Conservation (phyloP, 2,329 filamentous ascomycete genomes). For the Botrytis galanthina region DNA sequence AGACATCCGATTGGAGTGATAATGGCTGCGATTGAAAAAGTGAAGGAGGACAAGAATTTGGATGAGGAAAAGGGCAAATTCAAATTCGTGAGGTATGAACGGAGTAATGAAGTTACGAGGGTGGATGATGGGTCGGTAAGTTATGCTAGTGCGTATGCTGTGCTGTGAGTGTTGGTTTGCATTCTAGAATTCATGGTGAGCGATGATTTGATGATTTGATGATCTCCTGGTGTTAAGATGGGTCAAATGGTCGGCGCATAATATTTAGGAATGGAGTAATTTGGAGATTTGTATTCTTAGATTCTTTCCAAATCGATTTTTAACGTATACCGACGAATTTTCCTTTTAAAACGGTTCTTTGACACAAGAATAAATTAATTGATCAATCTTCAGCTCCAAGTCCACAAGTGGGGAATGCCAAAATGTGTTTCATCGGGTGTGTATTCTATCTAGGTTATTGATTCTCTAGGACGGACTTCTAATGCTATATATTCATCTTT, state of each 20-base stretch:
- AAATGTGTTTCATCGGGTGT: background rate
- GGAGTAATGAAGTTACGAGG: conserved; percentile 71
- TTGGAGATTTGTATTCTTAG: background rate
- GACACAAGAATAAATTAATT: background rate
- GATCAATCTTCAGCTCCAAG: background rate
- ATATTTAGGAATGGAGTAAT: background rate
- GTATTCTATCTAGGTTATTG: conserved; percentile 4
- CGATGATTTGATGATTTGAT: background rate
- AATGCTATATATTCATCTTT: background rate
- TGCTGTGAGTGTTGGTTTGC: conserved; percentile 45
- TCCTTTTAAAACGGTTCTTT: background rate
- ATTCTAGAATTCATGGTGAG: background rate
- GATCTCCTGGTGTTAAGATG: background rate
- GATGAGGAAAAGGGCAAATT: conserved; percentile 44
- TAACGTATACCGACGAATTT: background rate
- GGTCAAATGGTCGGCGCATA: background rate
- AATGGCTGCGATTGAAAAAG: conserved; percentile 79
- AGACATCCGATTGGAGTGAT: conserved; percentile 90
- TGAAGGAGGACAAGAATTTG: conserved; percentile 42
- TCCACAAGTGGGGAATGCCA: background rate
- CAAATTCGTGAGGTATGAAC: conserved; percentile 80
- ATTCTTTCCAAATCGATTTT: background rate
- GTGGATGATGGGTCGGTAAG: conserved; percentile 82
- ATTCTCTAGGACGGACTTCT: background rate
- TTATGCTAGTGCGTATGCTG: conserved; percentile 89